phyloP scores from a whole-genome alignment of 2,329 filamentous ascomycete genomes.

The Talaromyces sp. region DNA sequence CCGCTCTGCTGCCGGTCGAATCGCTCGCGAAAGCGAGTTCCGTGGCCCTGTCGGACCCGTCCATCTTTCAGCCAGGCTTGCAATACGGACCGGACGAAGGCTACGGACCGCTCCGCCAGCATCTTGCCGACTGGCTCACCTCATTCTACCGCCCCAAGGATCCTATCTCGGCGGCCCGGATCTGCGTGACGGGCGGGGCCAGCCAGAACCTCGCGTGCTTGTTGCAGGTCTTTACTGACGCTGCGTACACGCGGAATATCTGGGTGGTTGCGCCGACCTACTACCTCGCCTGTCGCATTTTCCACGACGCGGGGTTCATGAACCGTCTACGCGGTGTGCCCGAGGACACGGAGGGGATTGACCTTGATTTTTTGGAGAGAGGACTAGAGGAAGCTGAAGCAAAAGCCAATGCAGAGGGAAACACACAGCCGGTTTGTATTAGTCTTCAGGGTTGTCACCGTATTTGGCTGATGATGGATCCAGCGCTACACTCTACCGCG shows the following conservation, averaged over 20 bases:
- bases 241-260: conserved; percentile 64
- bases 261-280: conserved; percentile 83
- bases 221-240: conserved; percentile 75
- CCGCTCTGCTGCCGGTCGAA: conserved; percentile 59
- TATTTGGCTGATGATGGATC: not conserved
- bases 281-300: conserved; percentile 78
- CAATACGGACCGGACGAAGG: conserved; percentile 77
- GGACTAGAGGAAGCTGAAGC: conserved; percentile 49
- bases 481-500: conserved; percentile 50
- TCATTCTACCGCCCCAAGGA: conserved; percentile 51
- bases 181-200: conserved; percentile 80
- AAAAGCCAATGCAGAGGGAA: conserved; percentile 32
- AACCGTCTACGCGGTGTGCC: conserved; percentile 63
- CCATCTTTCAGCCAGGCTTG: conserved; percentile 59
- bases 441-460: not conserved
- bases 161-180: conserved; percentile 51
- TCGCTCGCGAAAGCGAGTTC: conserved; percentile 58
- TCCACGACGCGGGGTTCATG: conserved; percentile 72
- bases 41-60: conserved; percentile 56
- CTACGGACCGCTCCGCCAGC: conserved; percentile 62
- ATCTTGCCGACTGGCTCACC: conserved; percentile 66
- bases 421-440: conserved; percentile 37
- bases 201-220: conserved; percentile 76
- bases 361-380: conserved; percentile 56
- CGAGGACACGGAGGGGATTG: conserved; percentile 72